phyloP scores from a whole-genome alignment of 148 eudicot species.

The Nyssa sinensis region DNA sequence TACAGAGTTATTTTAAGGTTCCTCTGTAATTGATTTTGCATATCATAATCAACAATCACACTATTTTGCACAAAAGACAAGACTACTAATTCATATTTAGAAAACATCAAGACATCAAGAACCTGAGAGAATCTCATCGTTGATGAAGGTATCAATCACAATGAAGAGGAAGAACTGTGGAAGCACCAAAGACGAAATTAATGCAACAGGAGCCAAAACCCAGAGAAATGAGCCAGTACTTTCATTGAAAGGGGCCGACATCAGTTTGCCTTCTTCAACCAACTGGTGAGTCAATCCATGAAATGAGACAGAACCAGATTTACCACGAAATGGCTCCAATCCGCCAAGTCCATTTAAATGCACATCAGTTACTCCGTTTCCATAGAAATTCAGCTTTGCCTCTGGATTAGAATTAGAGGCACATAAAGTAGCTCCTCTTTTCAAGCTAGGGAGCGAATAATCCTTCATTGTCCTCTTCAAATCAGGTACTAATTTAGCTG shows the following conservation, averaged over 20 bases:
- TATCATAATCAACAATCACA: background rate
- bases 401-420: constrained; percentile 25
- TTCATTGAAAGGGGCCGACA: constrained; percentile 55
- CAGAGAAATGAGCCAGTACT: constrained; percentile 63
- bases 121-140: constrained; percentile 58
- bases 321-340: constrained; percentile 68
- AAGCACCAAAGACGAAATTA: constrained; percentile 63
- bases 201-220: constrained; percentile 64
- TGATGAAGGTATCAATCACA: constrained; percentile 38
- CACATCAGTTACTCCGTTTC: constrained; percentile 13
- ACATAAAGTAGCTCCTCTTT: constrained; percentile 17
- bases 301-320: constrained; percentile 80
- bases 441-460: constrained; percentile 14
- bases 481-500: constrained; percentile 25
- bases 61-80: background rate
- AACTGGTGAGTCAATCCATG: constrained; percentile 61
- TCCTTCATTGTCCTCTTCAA: constrained; percentile 29
- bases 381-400: constrained; percentile 16
- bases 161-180: constrained; percentile 58
- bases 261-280: constrained; percentile 57
- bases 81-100: background rate
- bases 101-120: constrained; percentile 10
- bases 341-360: constrained; percentile 23
- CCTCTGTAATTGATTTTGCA: background rate
- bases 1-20: background rate